phyloP scores from a whole-genome alignment of 2,329 filamentous ascomycete genomes.

The Epichloe aotearoae region DNA sequence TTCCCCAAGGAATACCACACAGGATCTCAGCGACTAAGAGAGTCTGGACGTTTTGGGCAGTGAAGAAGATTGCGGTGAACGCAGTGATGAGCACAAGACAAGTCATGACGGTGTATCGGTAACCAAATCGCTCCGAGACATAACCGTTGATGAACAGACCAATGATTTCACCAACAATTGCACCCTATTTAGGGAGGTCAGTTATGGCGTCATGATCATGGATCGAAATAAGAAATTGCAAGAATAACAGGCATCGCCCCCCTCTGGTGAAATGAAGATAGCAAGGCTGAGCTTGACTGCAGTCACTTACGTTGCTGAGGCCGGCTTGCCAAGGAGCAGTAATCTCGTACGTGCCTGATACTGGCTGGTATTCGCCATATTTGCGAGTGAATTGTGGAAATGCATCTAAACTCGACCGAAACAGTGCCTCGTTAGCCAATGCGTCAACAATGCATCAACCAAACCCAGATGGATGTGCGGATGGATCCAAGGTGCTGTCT shows the following conservation, averaged over 20 bases:
- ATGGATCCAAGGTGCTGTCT: neutral
- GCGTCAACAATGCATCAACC: too few species aligned
- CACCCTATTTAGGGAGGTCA: slow-evolving; percentile 8
- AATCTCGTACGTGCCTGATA: slow-evolving; percentile 37
- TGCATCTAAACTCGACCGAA: slow-evolving; percentile 24
- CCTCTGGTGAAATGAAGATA: neutral
- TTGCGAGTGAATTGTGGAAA: slow-evolving; percentile 45
- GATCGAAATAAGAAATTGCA: neutral
- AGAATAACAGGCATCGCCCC: neutral
- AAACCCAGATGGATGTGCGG: too few species aligned
- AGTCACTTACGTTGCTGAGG: slow-evolving; percentile 35
- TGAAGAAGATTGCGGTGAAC: slow-evolving; percentile 53
- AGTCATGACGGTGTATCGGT: slow-evolving; percentile 48
- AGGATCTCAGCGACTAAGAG: slow-evolving; percentile 49
- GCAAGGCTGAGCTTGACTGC: neutral
- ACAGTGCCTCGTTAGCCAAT: neutral
- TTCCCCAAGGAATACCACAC: slow-evolving; percentile 49
- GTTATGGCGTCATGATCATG: neutral
- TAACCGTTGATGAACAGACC: slow-evolving; percentile 54
- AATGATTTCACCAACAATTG: slow-evolving; percentile 43
- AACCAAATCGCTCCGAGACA: slow-evolving; percentile 54
- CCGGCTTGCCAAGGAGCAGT: slow-evolving; percentile 49
- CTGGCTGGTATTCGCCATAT: slow-evolving; percentile 34
- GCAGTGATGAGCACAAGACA: slow-evolving; percentile 39
- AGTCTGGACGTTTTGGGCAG: slow-evolving; percentile 43